These are phyloP conservation scores for Ceratocystis cubensis DNA, from an alignment of 2,329 filamentous ascomycete genomes.

Conservation along the genomic window DNA sequence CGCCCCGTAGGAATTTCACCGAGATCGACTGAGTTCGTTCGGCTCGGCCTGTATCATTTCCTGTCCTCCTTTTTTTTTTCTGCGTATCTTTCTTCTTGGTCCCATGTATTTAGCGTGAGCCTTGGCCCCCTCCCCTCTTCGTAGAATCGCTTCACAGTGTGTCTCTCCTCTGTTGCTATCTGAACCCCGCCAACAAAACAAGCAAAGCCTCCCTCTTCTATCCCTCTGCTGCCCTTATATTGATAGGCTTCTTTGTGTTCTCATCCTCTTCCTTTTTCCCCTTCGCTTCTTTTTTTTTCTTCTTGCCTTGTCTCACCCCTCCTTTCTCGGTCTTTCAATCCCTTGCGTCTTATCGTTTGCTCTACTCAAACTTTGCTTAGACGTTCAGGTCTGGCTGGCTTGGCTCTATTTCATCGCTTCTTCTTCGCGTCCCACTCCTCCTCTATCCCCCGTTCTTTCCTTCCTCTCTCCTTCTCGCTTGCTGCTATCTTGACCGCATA, in stretches of 20 bases:
- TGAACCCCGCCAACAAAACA: neutral
- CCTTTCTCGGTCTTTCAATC: neutral
- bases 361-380: neutral
- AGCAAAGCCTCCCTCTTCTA: neutral
- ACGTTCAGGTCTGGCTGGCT: neutral
- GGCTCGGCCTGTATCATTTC: neutral
- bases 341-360: neutral
- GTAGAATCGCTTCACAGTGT: neutral
- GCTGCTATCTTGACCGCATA: neutral
- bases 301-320: neutral
- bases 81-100: neutral
- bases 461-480: neutral
- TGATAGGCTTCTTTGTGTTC: neutral
- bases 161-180: neutral
- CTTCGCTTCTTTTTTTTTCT: neutral
- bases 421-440: neutral
- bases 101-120: neutral
- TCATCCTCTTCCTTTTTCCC: neutral
- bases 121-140: neutral
- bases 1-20: conserved; percentile 1
- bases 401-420: neutral
- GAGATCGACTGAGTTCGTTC: neutral
- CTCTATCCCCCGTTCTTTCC: neutral
- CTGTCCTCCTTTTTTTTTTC: neutral
- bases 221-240: no score